phyloP scores from a whole-genome alignment of 1,284 basidiomycete species.

The Trametes pubescens region DNA sequence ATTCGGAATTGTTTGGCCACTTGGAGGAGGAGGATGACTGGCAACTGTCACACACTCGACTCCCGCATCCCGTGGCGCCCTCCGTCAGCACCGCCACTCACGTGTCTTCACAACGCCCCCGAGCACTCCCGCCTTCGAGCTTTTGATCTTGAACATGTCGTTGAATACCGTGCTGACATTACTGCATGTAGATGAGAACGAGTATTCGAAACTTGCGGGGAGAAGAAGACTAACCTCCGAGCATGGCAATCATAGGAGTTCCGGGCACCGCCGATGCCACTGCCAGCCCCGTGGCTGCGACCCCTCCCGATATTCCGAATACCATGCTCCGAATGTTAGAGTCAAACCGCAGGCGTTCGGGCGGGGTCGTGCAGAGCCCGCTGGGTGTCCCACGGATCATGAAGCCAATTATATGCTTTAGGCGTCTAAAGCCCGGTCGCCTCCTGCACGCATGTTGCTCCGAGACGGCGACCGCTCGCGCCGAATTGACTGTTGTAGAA shows the following conservation, averaged over 20 bases:
- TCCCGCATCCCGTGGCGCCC: neutral
- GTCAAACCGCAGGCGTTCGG: neutral
- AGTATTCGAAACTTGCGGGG: neutral
- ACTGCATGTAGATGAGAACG: neutral
- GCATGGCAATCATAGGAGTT: neutral
- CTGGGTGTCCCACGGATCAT: too few relatives aligned
- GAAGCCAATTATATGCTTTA: too few relatives aligned
- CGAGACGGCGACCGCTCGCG: neutral
- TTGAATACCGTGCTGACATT: neutral
- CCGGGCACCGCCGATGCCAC: neutral
- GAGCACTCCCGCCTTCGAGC: neutral
- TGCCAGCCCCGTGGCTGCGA: neutral
- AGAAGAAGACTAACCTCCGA: neutral
- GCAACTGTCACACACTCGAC: conserved; percentile 11
- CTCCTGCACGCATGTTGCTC: neutral
- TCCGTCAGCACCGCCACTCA: conserved; percentile 16
- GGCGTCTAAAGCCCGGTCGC: neutral
- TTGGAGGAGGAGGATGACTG: conserved; percentile 25
- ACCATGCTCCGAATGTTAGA: neutral
- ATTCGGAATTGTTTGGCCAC: conserved; percentile 32
- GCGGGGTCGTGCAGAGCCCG: neutral
- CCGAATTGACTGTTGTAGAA: neutral
- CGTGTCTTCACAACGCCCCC: conserved; percentile 1
- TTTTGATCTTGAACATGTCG: neutral
- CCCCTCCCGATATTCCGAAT: neutral